A percentile compares a stretch with the other conserved stretches of the same genome.
phyloP scores from a whole-genome alignment of 768 basidiomycete species.

The Russula dissimulans region DNA sequence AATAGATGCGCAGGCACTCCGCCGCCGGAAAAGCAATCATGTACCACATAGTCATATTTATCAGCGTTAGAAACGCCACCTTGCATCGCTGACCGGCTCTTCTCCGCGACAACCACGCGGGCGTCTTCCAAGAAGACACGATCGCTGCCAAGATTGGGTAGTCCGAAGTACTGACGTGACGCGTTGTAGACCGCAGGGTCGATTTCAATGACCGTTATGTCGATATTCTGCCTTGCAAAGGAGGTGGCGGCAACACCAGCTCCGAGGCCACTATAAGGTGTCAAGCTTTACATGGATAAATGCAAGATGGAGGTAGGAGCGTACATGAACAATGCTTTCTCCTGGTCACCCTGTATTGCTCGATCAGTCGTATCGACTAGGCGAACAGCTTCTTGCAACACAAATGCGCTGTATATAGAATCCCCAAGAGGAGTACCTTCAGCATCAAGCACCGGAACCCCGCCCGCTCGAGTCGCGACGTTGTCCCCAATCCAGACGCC shows the following conservation, averaged over 20 bases:
- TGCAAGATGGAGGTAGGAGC: slow-evolving; percentile 19
- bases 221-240: slow-evolving; percentile 57
- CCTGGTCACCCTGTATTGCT: slow-evolving; percentile 29
- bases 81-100: slow-evolving; percentile 23
- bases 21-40: slow-evolving; percentile 93
- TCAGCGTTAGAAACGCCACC: slow-evolving; percentile 22
- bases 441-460: slow-evolving; percentile 38
- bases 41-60: slow-evolving; percentile 65
- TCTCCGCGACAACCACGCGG: slow-evolving; percentile 26
- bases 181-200: slow-evolving; percentile 86
- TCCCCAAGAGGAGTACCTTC: slow-evolving; percentile 53
- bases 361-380: slow-evolving; percentile 47
- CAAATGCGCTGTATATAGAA: slow-evolving; percentile 77
- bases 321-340: slow-evolving; percentile 67
- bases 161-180: slow-evolving; percentile 68
- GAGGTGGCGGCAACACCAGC: slow-evolving; percentile 73
- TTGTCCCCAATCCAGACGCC: slow-evolving; percentile 70
- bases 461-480: slow-evolving; percentile 25
- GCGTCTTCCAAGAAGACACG: slow-evolving; percentile 75
- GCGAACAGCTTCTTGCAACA: slow-evolving; percentile 78
- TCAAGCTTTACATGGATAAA: slow-evolving; percentile 3
- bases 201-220: slow-evolving; percentile 83
- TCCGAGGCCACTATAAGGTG: slow-evolving; percentile 66
- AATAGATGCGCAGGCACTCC: slow-evolving; percentile 82
- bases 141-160: slow-evolving; percentile 51